Evolutionary conservation across 371 early-diverging fungal species (phyloP), one percentile per base, ranked within the genome.

Genomic region (Mortierella sp.): DNA sequence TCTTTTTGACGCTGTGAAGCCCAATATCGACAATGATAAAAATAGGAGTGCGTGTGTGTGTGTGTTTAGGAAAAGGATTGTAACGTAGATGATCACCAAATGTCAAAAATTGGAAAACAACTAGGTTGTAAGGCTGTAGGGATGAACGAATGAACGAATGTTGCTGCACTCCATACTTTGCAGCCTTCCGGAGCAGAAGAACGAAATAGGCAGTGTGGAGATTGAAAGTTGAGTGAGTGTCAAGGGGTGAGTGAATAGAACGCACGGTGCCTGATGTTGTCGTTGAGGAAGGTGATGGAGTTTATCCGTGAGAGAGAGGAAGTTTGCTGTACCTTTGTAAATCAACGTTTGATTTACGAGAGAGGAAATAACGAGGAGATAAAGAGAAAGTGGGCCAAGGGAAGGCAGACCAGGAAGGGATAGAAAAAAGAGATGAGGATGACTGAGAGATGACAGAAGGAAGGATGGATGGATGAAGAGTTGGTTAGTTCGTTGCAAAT

Each of bases 351-450:
- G 58, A 58, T 36, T 36, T 36, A 38, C 41, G n/a, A 36, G 36
- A 36, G 60, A 10, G 22, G 22, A 41, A 24, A 43, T n/a, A n/a
- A n/a, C n/a, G 61, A 61, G 63, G 47, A 24, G 22, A 60, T n/a
- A 67, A 61, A 47, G 58, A 61, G n/a, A 62, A 33, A 32, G 63
- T 19, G 45, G 16, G 58, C 24, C 36, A 74, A 57, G 8, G 8
- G 58, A 21, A 58, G 36, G 68, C 22, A 57, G 21, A 36, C 32
- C 15, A 65, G 64, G 19, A 52, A 21, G n/a, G 24, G 41, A 32
- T 28, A 45, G 58, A 58, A 32, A 32, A 28, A 55, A 57, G 10
- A 58, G 43, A 58, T 57, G 55, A 11, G 10, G 59, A 38, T 55
- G 68, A 32, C 16, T 33, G 61, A 52, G 52, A 21, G 52, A 55